Evolutionary conservation across 441 rosid genomes (phyloP).

Genomic region (Arabidopsis lyrata): DNA sequence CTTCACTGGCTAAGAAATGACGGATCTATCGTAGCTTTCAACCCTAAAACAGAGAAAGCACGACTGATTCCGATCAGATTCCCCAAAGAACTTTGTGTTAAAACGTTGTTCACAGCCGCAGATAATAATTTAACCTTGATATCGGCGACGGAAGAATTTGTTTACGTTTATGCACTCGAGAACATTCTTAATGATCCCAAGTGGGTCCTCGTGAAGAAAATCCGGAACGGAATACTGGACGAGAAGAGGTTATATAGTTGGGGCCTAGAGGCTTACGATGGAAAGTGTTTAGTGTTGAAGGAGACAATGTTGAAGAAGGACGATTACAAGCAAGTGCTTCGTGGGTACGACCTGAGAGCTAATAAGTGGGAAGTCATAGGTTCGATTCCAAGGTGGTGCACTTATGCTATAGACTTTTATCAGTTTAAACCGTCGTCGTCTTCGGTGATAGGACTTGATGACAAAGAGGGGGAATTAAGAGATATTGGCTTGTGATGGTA

Average conservation of each 20-base stretch:
- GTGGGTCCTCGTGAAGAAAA: neutral
- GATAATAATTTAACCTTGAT: neutral
- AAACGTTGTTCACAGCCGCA: neutral
- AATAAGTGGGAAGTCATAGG: neutral
- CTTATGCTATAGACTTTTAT: neutral
- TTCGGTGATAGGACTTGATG: neutral
- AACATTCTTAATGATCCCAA: neutral
- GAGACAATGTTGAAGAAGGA: neutral
- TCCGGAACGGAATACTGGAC: neutral
- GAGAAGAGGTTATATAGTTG: neutral
- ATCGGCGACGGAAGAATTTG: neutral
- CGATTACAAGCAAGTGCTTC: neutral
- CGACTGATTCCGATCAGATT: neutral
- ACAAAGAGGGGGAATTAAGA: neutral
- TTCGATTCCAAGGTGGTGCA: neutral
- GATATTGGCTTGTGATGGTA: neutral
- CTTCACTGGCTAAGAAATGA: neutral
- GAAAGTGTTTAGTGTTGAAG: neutral
- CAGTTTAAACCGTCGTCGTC: neutral
- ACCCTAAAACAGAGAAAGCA: neutral
- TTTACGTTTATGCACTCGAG: neutral
- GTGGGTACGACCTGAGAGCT: neutral
- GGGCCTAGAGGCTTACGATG: neutral
- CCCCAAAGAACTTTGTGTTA: neutral
- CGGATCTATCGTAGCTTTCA: neutral